Evolutionary conservation across 73 alveolate genomes (phyloP).

Genomic region (Uronychia setigera): DNA sequence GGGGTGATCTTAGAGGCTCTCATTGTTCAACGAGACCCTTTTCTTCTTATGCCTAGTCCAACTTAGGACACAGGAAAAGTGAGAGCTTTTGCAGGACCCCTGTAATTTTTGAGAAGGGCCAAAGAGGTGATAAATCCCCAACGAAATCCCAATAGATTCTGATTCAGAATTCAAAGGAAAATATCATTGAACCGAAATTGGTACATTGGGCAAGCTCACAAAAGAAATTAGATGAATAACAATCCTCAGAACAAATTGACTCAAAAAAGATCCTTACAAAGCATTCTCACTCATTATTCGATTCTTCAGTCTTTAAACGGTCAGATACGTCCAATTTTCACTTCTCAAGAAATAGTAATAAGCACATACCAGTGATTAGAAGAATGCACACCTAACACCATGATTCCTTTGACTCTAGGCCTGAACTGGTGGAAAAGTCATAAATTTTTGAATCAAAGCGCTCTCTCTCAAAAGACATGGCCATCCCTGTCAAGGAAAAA

Average conservation of each 20-base stretch:
- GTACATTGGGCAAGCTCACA: not conserved
- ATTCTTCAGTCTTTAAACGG: not conserved
- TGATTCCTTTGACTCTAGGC: not conserved
- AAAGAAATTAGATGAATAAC: not conserved
- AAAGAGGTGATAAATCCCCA: not conserved
- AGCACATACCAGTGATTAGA: not conserved
- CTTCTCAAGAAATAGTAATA: not conserved
- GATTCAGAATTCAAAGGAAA: not conserved
- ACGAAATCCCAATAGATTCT: not conserved
- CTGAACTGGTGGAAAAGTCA: not conserved
- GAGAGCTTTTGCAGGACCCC: not conserved
- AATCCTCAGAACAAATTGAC: not conserved
- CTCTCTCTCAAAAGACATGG: not conserved
- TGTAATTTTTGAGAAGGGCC: not conserved
- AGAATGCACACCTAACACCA: not conserved
- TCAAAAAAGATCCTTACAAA: not conserved
- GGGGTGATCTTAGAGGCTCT: not conserved
- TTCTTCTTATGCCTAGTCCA: not conserved
- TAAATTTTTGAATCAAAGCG: not conserved
- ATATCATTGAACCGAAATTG: not conserved
- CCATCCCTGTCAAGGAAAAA: no score
- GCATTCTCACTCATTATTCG: not conserved
- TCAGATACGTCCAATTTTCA: not conserved
- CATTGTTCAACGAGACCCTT: not conserved
- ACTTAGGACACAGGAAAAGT: not conserved